A percentile compares a stretch with the other conserved stretches of the same genome.
Evolutionary conservation across 2,329 filamentous ascomycete species (phyloP).

Genomic region (Acarospora socialis): DNA sequence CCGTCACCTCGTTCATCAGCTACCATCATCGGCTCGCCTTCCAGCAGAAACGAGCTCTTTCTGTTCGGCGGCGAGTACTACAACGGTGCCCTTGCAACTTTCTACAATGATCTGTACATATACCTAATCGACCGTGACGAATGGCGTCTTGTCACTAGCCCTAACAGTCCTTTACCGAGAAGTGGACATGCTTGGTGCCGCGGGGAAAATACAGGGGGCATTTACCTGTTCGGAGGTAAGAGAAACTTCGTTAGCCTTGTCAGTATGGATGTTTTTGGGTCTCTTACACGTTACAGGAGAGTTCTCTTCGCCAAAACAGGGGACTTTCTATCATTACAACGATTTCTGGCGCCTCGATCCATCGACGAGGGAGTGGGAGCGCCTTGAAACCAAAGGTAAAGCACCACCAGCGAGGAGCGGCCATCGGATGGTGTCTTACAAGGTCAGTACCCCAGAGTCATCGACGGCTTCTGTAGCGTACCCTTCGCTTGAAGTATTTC

Average conservation of each 20-base stretch:
- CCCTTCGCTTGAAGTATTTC: neutral
- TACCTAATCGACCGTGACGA: slow-evolving; percentile 71
- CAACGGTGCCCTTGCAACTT: slow-evolving; percentile 70
- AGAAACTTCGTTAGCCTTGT: no score
- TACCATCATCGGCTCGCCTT: slow-evolving; percentile 70
- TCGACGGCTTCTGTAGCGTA: neutral
- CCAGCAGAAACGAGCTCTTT: slow-evolving; percentile 74
- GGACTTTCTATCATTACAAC: slow-evolving; percentile 98
- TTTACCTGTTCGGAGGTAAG: slow-evolving; percentile 75
- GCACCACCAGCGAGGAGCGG: slow-evolving; percentile 79
- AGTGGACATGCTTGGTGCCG: slow-evolving; percentile 92
- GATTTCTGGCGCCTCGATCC: slow-evolving; percentile 95
- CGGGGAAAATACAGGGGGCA: slow-evolving; percentile 66
- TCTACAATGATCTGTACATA: slow-evolving; percentile 53
- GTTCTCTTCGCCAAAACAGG: slow-evolving; percentile 92
- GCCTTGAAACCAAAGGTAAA: slow-evolving; percentile 58
- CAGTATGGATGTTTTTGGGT: slow-evolving; percentile 1
- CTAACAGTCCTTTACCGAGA: slow-evolving; percentile 79
- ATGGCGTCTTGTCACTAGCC: slow-evolving; percentile 81
- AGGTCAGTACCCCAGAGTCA: slow-evolving; percentile 35
- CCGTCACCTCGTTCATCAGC: slow-evolving; percentile 68
- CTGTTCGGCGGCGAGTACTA: slow-evolving; percentile 93
- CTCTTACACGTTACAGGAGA: slow-evolving; percentile 39
- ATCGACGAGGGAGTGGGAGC: slow-evolving; percentile 72
- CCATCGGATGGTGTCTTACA: slow-evolving; percentile 92